A percentile compares a stretch with the other conserved stretches of the same genome.
Conservation (phyloP, 768 basidiomycete genomes). For the Boletus speciosus region DNA sequence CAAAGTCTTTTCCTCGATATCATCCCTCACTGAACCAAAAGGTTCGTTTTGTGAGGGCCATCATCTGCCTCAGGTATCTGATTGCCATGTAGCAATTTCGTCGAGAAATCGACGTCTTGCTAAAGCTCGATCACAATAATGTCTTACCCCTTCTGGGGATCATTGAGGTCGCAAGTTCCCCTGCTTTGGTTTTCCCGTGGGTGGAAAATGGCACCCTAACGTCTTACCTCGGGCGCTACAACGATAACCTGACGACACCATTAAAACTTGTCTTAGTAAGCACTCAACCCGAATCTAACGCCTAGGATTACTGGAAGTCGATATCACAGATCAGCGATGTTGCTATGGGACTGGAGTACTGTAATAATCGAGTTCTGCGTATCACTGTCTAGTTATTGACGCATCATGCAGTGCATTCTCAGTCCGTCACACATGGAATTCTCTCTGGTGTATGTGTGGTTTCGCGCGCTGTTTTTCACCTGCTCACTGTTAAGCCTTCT, state of each 20-base stretch:
- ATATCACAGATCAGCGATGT: neutral
- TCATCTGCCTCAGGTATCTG: neutral
- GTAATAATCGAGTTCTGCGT: neutral
- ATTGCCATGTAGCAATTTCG: neutral
- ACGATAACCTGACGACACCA: neutral
- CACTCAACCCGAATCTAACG: neutral
- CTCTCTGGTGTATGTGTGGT: neutral
- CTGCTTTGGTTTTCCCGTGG: neutral
- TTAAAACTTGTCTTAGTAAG: neutral
- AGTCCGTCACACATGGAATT: neutral
- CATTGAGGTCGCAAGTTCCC: neutral
- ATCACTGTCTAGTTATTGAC: neutral
- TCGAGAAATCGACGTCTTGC: neutral
- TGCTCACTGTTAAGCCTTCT: neutral
- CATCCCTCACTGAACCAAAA: too few relatives aligned
- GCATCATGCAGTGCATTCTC: neutral
- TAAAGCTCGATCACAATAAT: neutral
- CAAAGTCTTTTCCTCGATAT: too few relatives aligned
- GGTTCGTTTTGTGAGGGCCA: neutral
- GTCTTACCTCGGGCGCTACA: neutral
- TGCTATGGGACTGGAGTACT: neutral
- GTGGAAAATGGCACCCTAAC: neutral
- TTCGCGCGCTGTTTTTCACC: too few relatives aligned
- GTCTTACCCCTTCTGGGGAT: neutral
- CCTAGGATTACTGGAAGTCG: neutral